phyloP scores from a whole-genome alignment of 2,329 filamentous ascomycete genomes.

The Fusarium torreyae region DNA sequence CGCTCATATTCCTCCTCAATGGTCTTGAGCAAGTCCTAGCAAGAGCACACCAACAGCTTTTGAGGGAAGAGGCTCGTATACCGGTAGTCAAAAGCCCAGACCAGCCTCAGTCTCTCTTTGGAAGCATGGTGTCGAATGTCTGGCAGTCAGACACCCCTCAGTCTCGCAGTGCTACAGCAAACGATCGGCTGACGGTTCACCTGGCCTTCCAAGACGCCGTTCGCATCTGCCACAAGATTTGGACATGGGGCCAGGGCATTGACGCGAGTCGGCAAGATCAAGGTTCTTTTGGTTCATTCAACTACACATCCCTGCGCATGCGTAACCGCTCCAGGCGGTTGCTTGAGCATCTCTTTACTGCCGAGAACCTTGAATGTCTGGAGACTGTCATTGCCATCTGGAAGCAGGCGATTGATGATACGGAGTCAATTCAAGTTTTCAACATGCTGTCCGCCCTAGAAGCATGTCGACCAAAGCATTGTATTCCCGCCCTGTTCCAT shows the following conservation, averaged over 20 bases:
- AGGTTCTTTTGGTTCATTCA: conserved; percentile 84
- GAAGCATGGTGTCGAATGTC: conserved; percentile 93
- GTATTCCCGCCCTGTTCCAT: conserved; percentile 94
- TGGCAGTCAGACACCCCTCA: conserved; percentile 85
- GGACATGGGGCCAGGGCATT: conserved; percentile 87
- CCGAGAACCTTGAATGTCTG: conserved; percentile 92
- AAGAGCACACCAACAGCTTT: conserved; percentile 85
- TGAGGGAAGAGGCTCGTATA: conserved; percentile 80
- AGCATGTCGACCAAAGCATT: conserved; percentile 90
- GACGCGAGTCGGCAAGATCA: conserved; percentile 73
- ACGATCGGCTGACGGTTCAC: conserved; percentile 91
- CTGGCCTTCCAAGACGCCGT: conserved; percentile 98
- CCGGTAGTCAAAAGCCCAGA: conserved; percentile 83
- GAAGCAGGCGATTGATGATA: conserved; percentile 68
- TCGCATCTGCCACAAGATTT: conserved; percentile 91
- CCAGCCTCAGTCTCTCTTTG: conserved; percentile 89
- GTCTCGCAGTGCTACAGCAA: conserved; percentile 87
- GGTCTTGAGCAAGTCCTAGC: conserved; percentile 93
- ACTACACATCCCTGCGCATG: conserved; percentile 91
- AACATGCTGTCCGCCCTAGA: conserved; percentile 92
- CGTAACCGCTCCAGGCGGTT: conserved; percentile 89
- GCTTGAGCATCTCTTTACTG: conserved; percentile 92
- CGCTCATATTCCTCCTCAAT: conserved; percentile 88
- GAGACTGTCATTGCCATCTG: conserved; percentile 92
- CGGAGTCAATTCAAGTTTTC: conserved; percentile 76